Evolutionary conservation across 2,329 filamentous ascomycete genomes (phyloP).

Genomic region (Ophiocordyceps unilateralis): DNA sequence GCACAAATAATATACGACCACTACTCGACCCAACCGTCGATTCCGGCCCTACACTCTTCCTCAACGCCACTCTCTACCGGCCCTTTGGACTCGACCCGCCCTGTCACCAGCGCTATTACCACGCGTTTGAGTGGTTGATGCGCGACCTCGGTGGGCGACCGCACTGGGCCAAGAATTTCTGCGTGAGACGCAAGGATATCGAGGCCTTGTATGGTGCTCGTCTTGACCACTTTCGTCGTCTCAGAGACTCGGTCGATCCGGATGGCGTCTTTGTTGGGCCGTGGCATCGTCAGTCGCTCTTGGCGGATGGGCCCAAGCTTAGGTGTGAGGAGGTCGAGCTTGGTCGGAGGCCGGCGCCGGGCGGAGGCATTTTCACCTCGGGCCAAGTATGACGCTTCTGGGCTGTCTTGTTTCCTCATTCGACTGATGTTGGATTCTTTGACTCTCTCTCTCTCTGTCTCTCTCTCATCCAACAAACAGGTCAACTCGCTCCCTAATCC

Average conservation of each 20-base stretch:
- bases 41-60: conserved; percentile 61
- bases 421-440: too few relatives aligned
- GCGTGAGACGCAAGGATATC: conserved; percentile 41
- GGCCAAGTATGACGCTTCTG: not conserved
- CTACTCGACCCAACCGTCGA: conserved; percentile 52
- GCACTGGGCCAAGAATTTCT: conserved; percentile 91
- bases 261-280: conserved; percentile 79
- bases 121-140: conserved; percentile 86
- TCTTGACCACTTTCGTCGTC: conserved; percentile 46
- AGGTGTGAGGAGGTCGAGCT: conserved; percentile 20
- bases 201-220: conserved; percentile 51
- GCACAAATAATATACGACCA: conserved; percentile 2
- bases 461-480: too few relatives aligned
- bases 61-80: conserved; percentile 80
- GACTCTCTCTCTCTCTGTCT: too few relatives aligned
- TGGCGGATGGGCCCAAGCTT: conserved; percentile 18
- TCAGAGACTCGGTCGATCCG: conserved; percentile 56
- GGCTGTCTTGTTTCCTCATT: too few relatives aligned
- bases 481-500: too few relatives aligned
- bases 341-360: conserved; percentile 8
- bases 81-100: conserved; percentile 66
- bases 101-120: conserved; percentile 61
- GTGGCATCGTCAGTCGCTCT: conserved; percentile 64
- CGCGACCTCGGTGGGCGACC: conserved; percentile 64
- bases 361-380: conserved; percentile 10